Evolutionary conservation across 208 protist genomes (phyloP).

Genomic region (Acanthamoeba castellanii): DNA sequence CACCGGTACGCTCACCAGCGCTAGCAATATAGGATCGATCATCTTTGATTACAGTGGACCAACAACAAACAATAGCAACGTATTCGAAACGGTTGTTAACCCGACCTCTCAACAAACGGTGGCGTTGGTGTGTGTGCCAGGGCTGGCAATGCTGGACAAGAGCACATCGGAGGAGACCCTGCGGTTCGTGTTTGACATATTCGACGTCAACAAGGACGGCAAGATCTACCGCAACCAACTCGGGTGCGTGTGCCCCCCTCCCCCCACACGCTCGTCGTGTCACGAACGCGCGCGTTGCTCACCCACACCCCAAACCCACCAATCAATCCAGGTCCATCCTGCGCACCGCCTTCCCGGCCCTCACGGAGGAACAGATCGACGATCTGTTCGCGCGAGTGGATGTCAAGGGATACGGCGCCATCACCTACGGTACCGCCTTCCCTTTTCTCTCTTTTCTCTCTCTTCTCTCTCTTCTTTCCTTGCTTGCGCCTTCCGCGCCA

Average conservation of each 20-base stretch:
- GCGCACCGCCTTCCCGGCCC: background rate
- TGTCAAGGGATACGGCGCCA: background rate
- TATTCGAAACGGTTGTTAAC: too few relatives aligned
- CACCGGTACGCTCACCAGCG: background rate
- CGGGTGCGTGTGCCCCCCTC: background rate
- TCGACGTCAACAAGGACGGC: slow-evolving; percentile 20
- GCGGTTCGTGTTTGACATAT: background rate
- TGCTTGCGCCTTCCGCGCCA: too few relatives aligned
- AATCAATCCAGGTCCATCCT: background rate
- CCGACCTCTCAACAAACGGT: background rate
- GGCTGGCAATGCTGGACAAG: background rate
- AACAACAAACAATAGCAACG: too few relatives aligned
- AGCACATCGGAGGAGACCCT: background rate
- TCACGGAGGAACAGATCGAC: background rate
- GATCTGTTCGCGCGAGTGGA: background rate
- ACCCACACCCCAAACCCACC: background rate
- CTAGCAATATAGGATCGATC: too few relatives aligned
- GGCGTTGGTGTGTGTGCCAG: background rate
- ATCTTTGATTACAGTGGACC: too few relatives aligned
- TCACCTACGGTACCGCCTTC: background rate
- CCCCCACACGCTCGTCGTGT: background rate
- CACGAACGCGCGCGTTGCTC: too few relatives aligned
- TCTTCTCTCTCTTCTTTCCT: too few relatives aligned
- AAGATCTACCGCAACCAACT: background rate
- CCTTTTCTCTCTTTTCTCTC: background rate